A percentile compares a stretch with the other conserved stretches of the same genome.
Conservation (phyloP, 805 yeast species). For the Zygosaccharomyces bisporus region DNA sequence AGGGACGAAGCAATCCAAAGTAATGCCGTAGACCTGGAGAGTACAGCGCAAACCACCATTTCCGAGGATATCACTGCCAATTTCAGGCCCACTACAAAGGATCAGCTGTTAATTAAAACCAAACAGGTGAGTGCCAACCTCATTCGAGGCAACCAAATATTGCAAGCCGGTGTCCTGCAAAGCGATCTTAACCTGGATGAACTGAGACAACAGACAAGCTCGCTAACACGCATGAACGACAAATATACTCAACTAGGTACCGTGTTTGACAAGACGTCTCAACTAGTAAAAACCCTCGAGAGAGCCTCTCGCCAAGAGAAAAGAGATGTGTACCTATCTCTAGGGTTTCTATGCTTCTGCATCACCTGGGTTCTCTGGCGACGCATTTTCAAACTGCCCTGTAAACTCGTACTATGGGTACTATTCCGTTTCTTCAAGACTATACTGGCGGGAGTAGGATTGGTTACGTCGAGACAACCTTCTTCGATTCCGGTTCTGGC, state of each 20-base stretch:
- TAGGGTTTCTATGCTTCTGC: constrained; percentile 30
- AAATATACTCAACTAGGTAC: constrained; percentile 32
- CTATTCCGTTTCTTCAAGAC: constrained; percentile 39
- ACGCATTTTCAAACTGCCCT: constrained; percentile 34
- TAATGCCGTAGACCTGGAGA: constrained; percentile 10
- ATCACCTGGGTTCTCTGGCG: constrained; percentile 37
- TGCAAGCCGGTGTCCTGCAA: constrained; percentile 35
- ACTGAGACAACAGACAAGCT: constrained; percentile 31
- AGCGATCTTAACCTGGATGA: constrained; percentile 36
- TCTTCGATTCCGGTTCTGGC: constrained; percentile 7
- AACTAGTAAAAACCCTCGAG: constrained; percentile 32
- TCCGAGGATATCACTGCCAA: constrained; percentile 2
- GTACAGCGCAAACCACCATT: background rate
- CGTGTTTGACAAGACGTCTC: constrained; percentile 29
- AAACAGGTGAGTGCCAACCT: constrained; percentile 32
- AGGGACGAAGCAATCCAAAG: constrained; percentile 21
- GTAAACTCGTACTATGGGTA: constrained; percentile 32
- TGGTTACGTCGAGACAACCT: constrained; percentile 15
- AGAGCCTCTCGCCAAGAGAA: constrained; percentile 34
- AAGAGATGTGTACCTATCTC: constrained; percentile 33
- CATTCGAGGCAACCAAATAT: constrained; percentile 32
- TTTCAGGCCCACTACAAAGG: constrained; percentile 19
- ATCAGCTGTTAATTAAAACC: constrained; percentile 28
- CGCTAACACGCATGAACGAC: constrained; percentile 29
- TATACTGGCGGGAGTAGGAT: constrained; percentile 27